phyloP scores from a whole-genome alignment of 164 flowering plant species.

The Paratinospora sagittata region DNA sequence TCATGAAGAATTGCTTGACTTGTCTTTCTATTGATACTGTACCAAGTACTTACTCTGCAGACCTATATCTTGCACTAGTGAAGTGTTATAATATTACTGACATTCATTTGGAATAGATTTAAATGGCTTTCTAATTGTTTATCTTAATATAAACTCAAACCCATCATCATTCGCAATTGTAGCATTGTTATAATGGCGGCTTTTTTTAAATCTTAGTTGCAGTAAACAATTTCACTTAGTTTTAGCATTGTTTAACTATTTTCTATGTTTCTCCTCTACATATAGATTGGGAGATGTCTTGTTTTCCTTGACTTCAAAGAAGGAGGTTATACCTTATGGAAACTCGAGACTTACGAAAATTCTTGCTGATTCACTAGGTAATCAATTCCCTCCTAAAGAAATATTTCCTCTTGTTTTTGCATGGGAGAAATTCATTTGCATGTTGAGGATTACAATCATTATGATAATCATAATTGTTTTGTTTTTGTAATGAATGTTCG shows the following conservation, averaged over 20 bases:
- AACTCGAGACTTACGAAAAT: constrained; percentile 75
- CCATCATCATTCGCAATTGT: no score
- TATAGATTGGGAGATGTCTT: constrained; percentile 90
- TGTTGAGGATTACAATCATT: background rate
- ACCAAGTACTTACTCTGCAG: no score
- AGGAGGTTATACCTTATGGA: constrained; percentile 73
- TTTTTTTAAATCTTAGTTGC: background rate
- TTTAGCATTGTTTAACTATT: background rate
- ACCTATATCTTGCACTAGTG: no score
- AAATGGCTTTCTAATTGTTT: no score
- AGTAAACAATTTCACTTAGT: background rate
- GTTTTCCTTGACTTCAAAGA: constrained; percentile 73
- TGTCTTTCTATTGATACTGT: no score
- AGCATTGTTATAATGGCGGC: background rate
- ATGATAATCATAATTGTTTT: background rate
- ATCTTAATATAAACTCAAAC: no score
- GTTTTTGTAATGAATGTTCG: background rate
- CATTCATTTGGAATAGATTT: no score
- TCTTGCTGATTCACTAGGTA: constrained; percentile 92
- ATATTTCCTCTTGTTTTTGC: background rate
- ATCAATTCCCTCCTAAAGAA: background rate
- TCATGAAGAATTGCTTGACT: no score
- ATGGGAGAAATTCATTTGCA: background rate
- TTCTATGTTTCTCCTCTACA: constrained; percentile 3
- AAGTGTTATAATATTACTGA: no score